Evolutionary conservation across 768 basidiomycete species (phyloP).

Genomic region (Peribolospora baueri): DNA sequence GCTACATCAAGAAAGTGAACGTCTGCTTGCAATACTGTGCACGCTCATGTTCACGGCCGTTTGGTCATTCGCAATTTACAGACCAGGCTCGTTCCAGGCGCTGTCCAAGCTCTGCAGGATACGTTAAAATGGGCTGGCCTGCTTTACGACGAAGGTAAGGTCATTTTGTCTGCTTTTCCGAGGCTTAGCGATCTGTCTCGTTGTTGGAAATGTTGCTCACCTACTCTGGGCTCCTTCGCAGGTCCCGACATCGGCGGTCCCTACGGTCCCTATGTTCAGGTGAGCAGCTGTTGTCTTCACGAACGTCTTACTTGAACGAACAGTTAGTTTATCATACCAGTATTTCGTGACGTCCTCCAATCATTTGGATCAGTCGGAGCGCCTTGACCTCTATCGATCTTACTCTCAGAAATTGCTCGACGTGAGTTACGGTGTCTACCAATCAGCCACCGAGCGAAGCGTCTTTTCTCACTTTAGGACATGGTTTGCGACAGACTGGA

Average conservation of each 20-base stretch:
- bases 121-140: conserved; percentile 77
- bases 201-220: too few relatives aligned
- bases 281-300: conserved; percentile 16
- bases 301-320: not conserved
- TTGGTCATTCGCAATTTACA: conserved; percentile 17
- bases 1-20: not conserved
- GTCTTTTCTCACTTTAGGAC: not conserved
- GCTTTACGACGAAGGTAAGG: conserved; percentile 66
- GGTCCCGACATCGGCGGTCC: conserved; percentile 55
- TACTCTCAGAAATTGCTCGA: not conserved
- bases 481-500: conserved; percentile 32
- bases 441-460: too few relatives aligned
- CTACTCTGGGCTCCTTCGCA: conserved; percentile 14
- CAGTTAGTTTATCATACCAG: not conserved
- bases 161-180: not conserved
- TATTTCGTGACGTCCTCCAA: conserved; percentile 57
- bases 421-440: not conserved
- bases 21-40: not conserved
- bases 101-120: conserved; percentile 52
- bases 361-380: conserved; percentile 35
- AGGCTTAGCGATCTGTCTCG: not conserved
- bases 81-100: conserved; percentile 57
- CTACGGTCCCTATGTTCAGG: conserved; percentile 71
- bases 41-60: not conserved
- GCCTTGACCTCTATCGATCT: too few relatives aligned